Base-by-base conservation (phyloP, 2,329 filamentous ascomycete genomes). In the Neofusicoccum ribis region DNA sequence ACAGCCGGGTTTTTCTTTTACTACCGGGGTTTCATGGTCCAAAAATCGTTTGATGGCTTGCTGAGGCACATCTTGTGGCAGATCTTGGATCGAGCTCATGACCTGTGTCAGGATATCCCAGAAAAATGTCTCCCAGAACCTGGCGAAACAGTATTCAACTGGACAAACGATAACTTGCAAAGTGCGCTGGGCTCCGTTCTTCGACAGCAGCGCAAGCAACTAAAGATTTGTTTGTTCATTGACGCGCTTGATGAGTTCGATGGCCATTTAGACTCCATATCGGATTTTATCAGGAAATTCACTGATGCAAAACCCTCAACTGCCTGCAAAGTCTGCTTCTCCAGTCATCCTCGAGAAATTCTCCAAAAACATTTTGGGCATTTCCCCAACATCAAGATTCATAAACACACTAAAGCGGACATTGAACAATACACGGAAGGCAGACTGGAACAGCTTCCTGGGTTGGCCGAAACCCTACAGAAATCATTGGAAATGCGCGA, bases 1-100 rank as follows among this genome's bases (percentile, higher is more conserved):
- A 71, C 75, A 46, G 74, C 74, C 1, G 71, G 68, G 7, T 79
- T 79, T 66, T 83, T 79, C 67, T 81, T 83, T 66, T 82, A 80
- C 73, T 76, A 75, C 50, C 71, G 74, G 0, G 81, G 81, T 0
- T 23, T 3, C 23, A 23, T 23, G 23, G 23, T 23, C 23, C 23
- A 23, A 23, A 23, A 23, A 23, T 23, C 23, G 23, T 23, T 23
- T 23, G 23, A 23, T 23, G 23, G 23, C 23, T 23, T 23, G 23
- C 23, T 23, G 23, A 23, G 23, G 3, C 23, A 23, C 23, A 23
- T 23, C 23, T 23, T 23, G 23, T 23, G 23, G 23, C 23, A 23
- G 23, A 23, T 23, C 23, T 23, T 23, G 23, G 23, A 23, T 23
- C 23, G 2, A 23, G 23, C 23, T 23, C 23, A 23, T 2, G 23